Evolutionary conservation across 1,139 yeast genomes (phyloP), one percentile per base, ranked within the genome.

Genomic region (Pichia sp.): DNA sequence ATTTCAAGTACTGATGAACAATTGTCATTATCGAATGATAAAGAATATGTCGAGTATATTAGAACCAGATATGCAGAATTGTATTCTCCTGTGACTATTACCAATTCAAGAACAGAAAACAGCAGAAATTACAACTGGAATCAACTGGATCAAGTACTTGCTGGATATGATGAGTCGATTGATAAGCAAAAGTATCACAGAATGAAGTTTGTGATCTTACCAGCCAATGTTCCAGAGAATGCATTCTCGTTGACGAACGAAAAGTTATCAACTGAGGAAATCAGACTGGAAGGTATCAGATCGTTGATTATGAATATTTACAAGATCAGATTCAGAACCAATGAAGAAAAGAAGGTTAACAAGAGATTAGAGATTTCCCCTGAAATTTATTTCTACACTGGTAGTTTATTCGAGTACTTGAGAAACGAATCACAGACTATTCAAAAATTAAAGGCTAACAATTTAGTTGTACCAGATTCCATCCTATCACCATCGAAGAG

Each of bases 321-420:
- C 56, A 76, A 81, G 54, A 81, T 85, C 1, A 73, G 75, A 39
- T 77, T 76, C 53, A 60, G 67, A 53, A 65, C 79, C 1, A 62
- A 66, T n/a, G 72, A 70, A 45, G 81, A 77, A 51, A 63, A 67
- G 53, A 57, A 65, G 46, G 14, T 39, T 1, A 56, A 62, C 21
- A 54, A 63, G 42, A 75, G 71, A 44, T 81, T 77, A 49, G 82
- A 77, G 45, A 71, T 78, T 7, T 71, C 75, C 27, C 93, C 95
- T 0, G 96, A 88, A 50, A 83, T 90, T 43, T 77, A 75, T 44
- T 93, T 90, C 60, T 93, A 93, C 60, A 93, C 98, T 0, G 97
- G 97, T 0, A 85, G 83, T 51, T 69, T 91, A 42, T 83, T 84
- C 50, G 78, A 80, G 21, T 90, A 83, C 55, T 71, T 91, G 53